phyloP scores from a whole-genome alignment of 768 basidiomycete species.

The Serendipita sp. region DNA sequence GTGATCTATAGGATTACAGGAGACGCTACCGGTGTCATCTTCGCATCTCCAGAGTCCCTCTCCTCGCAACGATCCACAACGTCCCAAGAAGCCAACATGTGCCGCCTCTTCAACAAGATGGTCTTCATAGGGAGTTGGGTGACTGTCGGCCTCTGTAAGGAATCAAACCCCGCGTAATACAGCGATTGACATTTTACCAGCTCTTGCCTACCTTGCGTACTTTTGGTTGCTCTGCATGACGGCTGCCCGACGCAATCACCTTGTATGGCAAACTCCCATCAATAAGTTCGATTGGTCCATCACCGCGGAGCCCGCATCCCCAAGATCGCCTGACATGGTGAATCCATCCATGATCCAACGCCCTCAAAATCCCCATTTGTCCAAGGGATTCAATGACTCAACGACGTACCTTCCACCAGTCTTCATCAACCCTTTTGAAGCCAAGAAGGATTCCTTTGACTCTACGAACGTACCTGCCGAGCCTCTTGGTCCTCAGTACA shows the following conservation, averaged over 20 bases:
- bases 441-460: background rate
- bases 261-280: background rate
- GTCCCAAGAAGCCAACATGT: background rate
- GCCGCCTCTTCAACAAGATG: background rate
- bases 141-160: background rate
- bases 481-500: background rate
- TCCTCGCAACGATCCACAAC: background rate
- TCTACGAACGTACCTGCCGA: background rate
- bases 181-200: background rate
- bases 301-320: background rate
- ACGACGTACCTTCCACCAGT: background rate
- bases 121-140: background rate
- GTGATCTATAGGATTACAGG: background rate
- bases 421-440: background rate
- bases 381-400: background rate
- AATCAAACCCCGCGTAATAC: background rate
- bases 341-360: slow-evolving; percentile 1
- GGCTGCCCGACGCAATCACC: background rate
- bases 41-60: background rate
- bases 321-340: background rate
- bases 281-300: slow-evolving; percentile 1
- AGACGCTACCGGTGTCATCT: background rate
- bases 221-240: background rate
- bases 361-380: background rate
- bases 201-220: background rate